phyloP scores from a whole-genome alignment of 139 green algal species.

The Spirogloea muscicola region DNA sequence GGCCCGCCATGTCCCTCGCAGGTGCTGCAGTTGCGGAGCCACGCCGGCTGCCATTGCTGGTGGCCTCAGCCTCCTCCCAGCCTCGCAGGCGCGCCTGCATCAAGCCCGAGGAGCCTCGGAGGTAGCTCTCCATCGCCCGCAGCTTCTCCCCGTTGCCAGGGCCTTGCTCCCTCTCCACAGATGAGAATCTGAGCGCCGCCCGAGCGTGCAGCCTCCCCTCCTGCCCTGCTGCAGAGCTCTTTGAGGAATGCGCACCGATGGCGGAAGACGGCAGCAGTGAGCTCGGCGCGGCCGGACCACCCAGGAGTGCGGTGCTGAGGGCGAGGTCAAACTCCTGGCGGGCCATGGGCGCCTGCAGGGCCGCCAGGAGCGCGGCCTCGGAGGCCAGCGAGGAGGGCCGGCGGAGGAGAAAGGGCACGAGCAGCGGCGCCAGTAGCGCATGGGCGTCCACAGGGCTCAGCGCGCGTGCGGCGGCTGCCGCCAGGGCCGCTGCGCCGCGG shows the following conservation, averaged over 20 bases:
- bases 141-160: constrained; percentile 19
- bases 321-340: constrained; percentile 2
- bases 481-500: constrained; percentile 59
- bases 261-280: too few relatives aligned
- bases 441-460: constrained; percentile 67
- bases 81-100: too few relatives aligned
- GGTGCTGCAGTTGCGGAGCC: too few relatives aligned
- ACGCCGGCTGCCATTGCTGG: too few relatives aligned
- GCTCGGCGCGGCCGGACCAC: too few relatives aligned
- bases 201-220: too few relatives aligned
- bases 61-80: too few relatives aligned
- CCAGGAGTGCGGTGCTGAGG: constrained; percentile 17
- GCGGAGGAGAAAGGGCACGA: constrained; percentile 48
- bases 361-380: constrained; percentile 12
- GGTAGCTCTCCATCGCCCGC: constrained; percentile 10
- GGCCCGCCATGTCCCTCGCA: too few relatives aligned
- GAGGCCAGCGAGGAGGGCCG: constrained; percentile 44
- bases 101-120: constrained; percentile 7
- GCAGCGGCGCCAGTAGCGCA: constrained; percentile 59
- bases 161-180: background rate
- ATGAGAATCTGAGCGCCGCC: too few relatives aligned
- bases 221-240: too few relatives aligned
- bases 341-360: constrained; percentile 27
- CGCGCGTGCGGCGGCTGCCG: constrained; percentile 56
- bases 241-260: too few relatives aligned